Evolutionary conservation across 331 rosid genomes (phyloP), one percentile per base, ranked within the genome.

Genomic region (Dryas integrifolia): DNA sequence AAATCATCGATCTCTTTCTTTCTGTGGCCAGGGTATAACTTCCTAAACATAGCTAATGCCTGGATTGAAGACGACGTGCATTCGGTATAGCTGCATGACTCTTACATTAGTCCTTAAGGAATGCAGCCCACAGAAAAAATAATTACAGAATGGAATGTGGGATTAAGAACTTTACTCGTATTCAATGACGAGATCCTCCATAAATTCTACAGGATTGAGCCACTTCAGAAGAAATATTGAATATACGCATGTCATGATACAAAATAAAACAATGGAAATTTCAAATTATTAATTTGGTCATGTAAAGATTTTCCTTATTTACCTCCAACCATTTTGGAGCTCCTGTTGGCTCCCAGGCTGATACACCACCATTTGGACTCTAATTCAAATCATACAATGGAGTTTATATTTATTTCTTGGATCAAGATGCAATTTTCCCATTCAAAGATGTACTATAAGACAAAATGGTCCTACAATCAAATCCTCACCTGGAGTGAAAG

Each of bases 261-360:
- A 30, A 7, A 69, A 14, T 30, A 11, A 69, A 9, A 53, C 21
- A 14, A 48, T 3, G 16, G 21, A 21, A 15, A 46, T 46, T 39
- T 26, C 8, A 18, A 14, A 56, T 56, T 18, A 5, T 56, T 21
- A 21, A 21, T 21, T 55, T 56, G 39, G 9, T 56, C 61, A 56
- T 14, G 21, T 56, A 7, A 49, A 40, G 14, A 40, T 39, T 50
- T 46, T 9, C 1, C 51, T 68, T 16, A 39, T 79, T 69, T 79
- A 87, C 97, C 86, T 92, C 97, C 81, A 92, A 85, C 97, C 96
- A 92, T 1, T 89, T 85, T 70, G 80, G 88, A 52, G 86, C 89
- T 73, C 87, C 87, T 0, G 89, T 71, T 1, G 90, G 90, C 76
- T 92, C 97, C 97, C 96, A 92, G 0, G 89, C 92, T 5, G 97